phyloP scores from a whole-genome alignment of 176 grass and related monocot species.

The Carex scoparia region DNA sequence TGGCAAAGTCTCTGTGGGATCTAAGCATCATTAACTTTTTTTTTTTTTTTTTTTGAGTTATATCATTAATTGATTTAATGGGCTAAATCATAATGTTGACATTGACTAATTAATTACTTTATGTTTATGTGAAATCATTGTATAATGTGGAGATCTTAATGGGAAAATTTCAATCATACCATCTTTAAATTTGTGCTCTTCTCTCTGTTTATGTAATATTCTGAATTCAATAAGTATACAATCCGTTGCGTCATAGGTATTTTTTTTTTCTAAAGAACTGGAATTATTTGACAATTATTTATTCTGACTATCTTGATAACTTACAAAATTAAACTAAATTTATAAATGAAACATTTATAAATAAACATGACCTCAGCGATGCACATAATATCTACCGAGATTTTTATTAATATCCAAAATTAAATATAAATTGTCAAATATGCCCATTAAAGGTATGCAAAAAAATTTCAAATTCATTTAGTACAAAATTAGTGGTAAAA shows the following conservation, averaged over 20 bases:
- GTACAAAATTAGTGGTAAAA: too few species aligned
- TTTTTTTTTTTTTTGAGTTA: too few species aligned
- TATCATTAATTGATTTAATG: neutral
- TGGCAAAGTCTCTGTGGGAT: neutral
- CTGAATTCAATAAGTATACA: neutral
- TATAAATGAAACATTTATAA: too few species aligned
- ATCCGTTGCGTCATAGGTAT: neutral
- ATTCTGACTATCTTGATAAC: too few species aligned
- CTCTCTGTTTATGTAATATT: neutral
- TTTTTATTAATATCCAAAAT: too few species aligned
- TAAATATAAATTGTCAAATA: too few species aligned
- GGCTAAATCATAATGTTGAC: neutral
- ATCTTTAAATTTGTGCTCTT: neutral
- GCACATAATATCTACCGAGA: too few species aligned
- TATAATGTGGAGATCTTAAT: neutral
- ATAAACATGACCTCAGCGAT: too few species aligned
- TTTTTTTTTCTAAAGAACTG: neutral
- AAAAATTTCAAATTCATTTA: too few species aligned
- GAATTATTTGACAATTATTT: too few species aligned
- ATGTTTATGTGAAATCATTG: neutral
- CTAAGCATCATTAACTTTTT: neutral
- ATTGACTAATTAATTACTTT: neutral
- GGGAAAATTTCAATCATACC: neutral
- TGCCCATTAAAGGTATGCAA: too few species aligned
- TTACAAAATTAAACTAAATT: too few species aligned